Evolutionary conservation across 345 rosid genomes (phyloP).

Genomic region (Citrus inodora): DNA sequence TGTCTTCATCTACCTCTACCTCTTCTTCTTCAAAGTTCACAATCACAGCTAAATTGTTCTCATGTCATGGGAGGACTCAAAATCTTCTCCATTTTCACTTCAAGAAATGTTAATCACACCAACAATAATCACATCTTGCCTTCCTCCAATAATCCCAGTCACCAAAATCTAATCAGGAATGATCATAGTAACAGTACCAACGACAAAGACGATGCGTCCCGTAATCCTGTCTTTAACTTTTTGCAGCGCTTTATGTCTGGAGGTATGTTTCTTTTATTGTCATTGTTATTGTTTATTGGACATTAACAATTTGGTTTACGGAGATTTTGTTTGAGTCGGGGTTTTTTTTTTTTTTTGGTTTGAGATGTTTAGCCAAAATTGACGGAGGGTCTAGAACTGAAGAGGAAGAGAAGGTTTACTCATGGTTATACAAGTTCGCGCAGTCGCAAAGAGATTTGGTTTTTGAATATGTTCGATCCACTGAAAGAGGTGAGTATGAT

Average conservation of each 20-base stretch:
- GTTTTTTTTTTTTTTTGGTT: not conserved
- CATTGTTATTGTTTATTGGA: not conserved
- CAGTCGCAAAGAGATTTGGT: slow-evolving; percentile 48
- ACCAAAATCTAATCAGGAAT: slow-evolving; percentile 26
- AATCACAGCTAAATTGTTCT: not conserved
- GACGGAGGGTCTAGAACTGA: slow-evolving; percentile 58
- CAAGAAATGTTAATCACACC: not conserved
- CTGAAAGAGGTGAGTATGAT: slow-evolving; percentile 53
- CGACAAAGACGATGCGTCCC: slow-evolving; percentile 11
- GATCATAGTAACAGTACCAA: not conserved
- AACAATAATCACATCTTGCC: slow-evolving; percentile 19
- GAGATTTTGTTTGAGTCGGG: slow-evolving; percentile 11
- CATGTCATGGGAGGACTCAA: slow-evolving; percentile 36
- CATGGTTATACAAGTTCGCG: slow-evolving; percentile 61
- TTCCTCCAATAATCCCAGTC: slow-evolving; percentile 14
- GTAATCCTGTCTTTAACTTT: slow-evolving; percentile 15
- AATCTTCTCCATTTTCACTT: slow-evolving; percentile 27
- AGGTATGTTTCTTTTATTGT: slow-evolving; percentile 24
- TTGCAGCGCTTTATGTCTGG: slow-evolving; percentile 32
- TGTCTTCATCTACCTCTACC: not conserved
- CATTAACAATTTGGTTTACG: not conserved
- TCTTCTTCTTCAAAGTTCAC: too few relatives aligned
- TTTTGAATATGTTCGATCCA: slow-evolving; percentile 66
- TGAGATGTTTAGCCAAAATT: slow-evolving; percentile 33
- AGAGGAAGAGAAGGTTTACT: slow-evolving; percentile 62